Evolutionary conservation across 2,329 filamentous ascomycete species (phyloP).

Genomic region (Stagonosporopsis chrysanthemi): DNA sequence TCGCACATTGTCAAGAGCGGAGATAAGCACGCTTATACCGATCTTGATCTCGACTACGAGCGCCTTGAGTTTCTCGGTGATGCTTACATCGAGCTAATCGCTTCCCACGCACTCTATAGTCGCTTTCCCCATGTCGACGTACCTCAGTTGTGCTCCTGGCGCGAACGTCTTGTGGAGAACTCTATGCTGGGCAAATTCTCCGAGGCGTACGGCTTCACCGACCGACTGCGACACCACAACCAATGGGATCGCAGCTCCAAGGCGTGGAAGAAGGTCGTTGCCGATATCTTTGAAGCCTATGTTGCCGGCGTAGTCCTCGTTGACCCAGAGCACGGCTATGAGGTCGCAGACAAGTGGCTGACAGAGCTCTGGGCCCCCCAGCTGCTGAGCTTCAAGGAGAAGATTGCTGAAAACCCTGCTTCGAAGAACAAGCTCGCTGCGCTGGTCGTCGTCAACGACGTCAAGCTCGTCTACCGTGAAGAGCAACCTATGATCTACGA

Average conservation of each 20-base stretch:
- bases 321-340: conserved; percentile 68
- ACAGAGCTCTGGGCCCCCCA: conserved; percentile 71
- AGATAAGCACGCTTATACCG: conserved; percentile 25
- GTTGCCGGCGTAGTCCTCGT: conserved; percentile 79
- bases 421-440: conserved; percentile 52
- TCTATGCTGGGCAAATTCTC: conserved; percentile 76
- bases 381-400: conserved; percentile 40
- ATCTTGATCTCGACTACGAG: conserved; percentile 68
- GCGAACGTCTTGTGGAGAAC: conserved; percentile 83
- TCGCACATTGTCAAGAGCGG: conserved; percentile 34
- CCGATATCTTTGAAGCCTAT: conserved; percentile 91
- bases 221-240: conserved; percentile 63
- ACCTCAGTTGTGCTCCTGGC: conserved; percentile 76
- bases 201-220: conserved; percentile 72
- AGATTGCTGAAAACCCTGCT: conserved; percentile 46
- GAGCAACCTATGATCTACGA: conserved; percentile 60
- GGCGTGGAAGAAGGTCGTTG: conserved; percentile 71
- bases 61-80: conserved; percentile 89
- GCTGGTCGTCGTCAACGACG: conserved; percentile 41
- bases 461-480: conserved; percentile 57
- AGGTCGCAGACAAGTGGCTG: conserved; percentile 73
- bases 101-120: conserved; percentile 76
- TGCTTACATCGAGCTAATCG: conserved; percentile 80
- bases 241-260: conserved; percentile 40
- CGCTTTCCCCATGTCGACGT: conserved; percentile 71